phyloP scores from a whole-genome alignment of 2,329 filamentous ascomycete species.

The Trichoderma oligosporum region DNA sequence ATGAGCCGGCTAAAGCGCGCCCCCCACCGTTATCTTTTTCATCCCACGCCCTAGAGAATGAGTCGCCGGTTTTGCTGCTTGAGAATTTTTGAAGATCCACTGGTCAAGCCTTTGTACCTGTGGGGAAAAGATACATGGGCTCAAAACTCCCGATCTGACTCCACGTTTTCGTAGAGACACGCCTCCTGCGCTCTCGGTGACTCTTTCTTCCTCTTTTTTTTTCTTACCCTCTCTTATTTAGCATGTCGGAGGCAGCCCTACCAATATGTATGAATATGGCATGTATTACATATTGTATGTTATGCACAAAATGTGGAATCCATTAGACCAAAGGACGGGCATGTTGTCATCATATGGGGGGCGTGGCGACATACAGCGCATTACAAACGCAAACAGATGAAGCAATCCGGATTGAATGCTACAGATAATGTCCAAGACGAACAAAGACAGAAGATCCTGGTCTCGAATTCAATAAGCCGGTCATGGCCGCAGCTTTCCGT shows the following conservation, averaged over 20 bases:
- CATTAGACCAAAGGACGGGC: background rate
- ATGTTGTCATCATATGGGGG: background rate
- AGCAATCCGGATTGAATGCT: background rate
- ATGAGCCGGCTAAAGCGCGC: background rate
- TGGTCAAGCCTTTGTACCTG: conserved; percentile 8
- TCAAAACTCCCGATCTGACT: conserved; percentile 16
- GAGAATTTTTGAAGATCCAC: conserved; percentile 18
- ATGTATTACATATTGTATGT: conserved; percentile 7
- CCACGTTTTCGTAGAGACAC: conserved; percentile 20
- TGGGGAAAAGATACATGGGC: conserved; percentile 18
- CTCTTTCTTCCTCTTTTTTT: background rate
- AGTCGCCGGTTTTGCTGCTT: background rate
- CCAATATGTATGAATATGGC: too few relatives aligned
- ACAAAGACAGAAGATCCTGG: too few relatives aligned
- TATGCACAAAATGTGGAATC: conserved; percentile 17
- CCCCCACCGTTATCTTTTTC: conserved; percentile 15
- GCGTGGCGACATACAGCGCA: conserved; percentile 6
- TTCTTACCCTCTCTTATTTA: background rate
- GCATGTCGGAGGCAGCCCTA: background rate
- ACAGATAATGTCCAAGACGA: background rate
- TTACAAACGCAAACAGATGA: conserved; percentile 1
- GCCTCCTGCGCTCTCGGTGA: background rate
- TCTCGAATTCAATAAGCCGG: background rate
- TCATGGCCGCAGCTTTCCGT: background rate
- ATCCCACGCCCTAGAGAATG: conserved; percentile 8